Conservation (phyloP, 768 basidiomycete species). For the Termitomyces bulborhizus region DNA sequence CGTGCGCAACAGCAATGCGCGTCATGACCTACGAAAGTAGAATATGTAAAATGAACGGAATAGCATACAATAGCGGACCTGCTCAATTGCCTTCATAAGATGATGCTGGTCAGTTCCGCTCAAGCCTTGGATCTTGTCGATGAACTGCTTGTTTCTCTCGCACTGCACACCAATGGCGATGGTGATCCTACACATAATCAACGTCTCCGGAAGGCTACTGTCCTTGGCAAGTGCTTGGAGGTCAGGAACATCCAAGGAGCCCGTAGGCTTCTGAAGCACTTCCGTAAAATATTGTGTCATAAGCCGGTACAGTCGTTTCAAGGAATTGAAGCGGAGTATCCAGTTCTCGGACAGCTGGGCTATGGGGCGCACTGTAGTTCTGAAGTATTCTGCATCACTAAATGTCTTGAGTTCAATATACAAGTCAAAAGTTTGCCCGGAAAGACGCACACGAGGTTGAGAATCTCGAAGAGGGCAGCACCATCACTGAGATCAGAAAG, state of each 20-base stretch:
- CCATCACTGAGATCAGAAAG: slow-evolving; percentile 78
- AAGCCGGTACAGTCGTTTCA: slow-evolving; percentile 82
- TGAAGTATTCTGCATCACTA: slow-evolving; percentile 80
- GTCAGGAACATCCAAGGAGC: slow-evolving; percentile 79
- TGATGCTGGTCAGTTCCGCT: slow-evolving; percentile 81
- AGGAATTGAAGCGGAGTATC: slow-evolving; percentile 77
- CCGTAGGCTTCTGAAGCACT: slow-evolving; percentile 74
- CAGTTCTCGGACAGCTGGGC: slow-evolving; percentile 77
- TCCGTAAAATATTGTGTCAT: slow-evolving; percentile 87
- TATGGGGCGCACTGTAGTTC: slow-evolving; percentile 49
- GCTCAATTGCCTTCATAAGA: slow-evolving; percentile 92
- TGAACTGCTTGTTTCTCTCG: slow-evolving; percentile 82
- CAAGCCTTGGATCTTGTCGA: slow-evolving; percentile 81
- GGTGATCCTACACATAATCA: slow-evolving; percentile 73
- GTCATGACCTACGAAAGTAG: slow-evolving; percentile 56
- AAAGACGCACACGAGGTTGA: slow-evolving; percentile 63
- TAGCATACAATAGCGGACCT: slow-evolving; percentile 41
- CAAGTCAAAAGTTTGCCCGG: background rate
- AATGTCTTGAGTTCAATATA: background rate
- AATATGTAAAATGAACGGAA: background rate
- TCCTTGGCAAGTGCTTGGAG: slow-evolving; percentile 83
- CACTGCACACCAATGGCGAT: slow-evolving; percentile 88
- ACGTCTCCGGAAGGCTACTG: slow-evolving; percentile 53
- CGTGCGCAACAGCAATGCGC: slow-evolving; percentile 52
- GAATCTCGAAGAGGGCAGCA: slow-evolving; percentile 65